These are phyloP conservation scores for Oryza coarctata DNA, from an alignment of 176 grass and related monocot species.

Conservation along the genomic window DNA sequence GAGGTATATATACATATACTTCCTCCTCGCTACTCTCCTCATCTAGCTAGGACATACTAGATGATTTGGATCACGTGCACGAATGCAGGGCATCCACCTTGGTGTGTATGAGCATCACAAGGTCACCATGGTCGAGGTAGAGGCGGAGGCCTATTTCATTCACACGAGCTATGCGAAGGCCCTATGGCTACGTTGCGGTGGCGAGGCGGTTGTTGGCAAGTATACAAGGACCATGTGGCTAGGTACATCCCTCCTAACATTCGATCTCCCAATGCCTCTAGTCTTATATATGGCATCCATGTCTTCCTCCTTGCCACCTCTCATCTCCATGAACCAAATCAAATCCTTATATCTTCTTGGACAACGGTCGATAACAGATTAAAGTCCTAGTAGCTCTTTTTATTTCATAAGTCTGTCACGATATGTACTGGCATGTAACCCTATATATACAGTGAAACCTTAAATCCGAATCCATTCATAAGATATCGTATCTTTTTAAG, in stretches of 20 bases:
- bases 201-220: slow-evolving; percentile 46
- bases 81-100: slow-evolving; percentile 53
- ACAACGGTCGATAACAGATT: too few relatives aligned
- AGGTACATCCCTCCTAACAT: slow-evolving; percentile 50
- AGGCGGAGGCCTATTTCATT: slow-evolving; percentile 74
- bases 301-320: slow-evolving; percentile 17
- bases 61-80: slow-evolving; percentile 18
- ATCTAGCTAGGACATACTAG: too few relatives aligned
- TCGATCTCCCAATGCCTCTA: slow-evolving; percentile 29
- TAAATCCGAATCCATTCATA: too few relatives aligned
- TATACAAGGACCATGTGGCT: slow-evolving; percentile 57
- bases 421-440: too few relatives aligned
- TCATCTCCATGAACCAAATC: background rate
- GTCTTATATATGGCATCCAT: slow-evolving; percentile 49
- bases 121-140: slow-evolving; percentile 43
- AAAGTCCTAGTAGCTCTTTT: too few relatives aligned
- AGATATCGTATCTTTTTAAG: too few relatives aligned
- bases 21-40: background rate
- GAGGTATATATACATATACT: background rate
- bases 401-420: too few relatives aligned
- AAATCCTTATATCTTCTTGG: too few relatives aligned
- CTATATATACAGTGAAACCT: too few relatives aligned
- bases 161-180: slow-evolving; percentile 65
- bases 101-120: slow-evolving; percentile 67
- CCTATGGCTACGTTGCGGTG: slow-evolving; percentile 63